Evolutionary conservation across 2,329 filamentous ascomycete species (phyloP).

Genomic region (Penicillium capsulatum): DNA sequence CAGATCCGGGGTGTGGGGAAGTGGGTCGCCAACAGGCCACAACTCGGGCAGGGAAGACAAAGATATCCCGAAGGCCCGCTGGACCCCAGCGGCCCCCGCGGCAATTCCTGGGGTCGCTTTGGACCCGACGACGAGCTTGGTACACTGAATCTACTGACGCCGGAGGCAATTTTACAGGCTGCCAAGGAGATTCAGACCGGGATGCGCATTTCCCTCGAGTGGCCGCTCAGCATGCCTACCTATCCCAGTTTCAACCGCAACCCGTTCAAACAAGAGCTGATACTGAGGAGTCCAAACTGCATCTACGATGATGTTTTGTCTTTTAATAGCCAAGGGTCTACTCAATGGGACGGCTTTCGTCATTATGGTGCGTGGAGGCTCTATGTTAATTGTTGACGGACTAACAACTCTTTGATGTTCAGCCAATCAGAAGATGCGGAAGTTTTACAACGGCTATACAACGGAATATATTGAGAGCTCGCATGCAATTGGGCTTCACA

Average conservation of each 20-base stretch:
- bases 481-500: constrained; percentile 18
- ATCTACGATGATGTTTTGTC: constrained; percentile 22
- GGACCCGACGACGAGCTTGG: constrained; percentile 51
- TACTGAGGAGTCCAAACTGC: constrained; percentile 19
- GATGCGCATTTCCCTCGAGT: constrained; percentile 24
- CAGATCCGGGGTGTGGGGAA: constrained; percentile 9
- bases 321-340: constrained; percentile 23
- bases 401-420: neutral
- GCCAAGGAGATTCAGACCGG: constrained; percentile 43
- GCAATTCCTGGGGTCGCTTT: constrained; percentile 56
- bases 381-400: too few relatives aligned
- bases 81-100: constrained; percentile 41
- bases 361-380: constrained; percentile 17
- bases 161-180: constrained; percentile 39
- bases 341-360: constrained; percentile 26
- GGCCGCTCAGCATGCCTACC: constrained; percentile 22
- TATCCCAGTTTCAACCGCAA: constrained; percentile 23
- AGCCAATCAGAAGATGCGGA: constrained; percentile 20
- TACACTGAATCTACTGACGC: constrained; percentile 52
- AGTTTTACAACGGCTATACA: constrained; percentile 24
- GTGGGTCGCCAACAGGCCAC: neutral
- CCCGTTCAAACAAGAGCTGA: constrained; percentile 21
- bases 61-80: constrained; percentile 12
- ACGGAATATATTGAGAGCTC: constrained; percentile 20
- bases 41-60: constrained; percentile 3